A percentile compares a stretch with the other conserved stretches of the same genome.
phyloP scores from a whole-genome alignment of 164 flowering plant species.

The Saururus chinensis region DNA sequence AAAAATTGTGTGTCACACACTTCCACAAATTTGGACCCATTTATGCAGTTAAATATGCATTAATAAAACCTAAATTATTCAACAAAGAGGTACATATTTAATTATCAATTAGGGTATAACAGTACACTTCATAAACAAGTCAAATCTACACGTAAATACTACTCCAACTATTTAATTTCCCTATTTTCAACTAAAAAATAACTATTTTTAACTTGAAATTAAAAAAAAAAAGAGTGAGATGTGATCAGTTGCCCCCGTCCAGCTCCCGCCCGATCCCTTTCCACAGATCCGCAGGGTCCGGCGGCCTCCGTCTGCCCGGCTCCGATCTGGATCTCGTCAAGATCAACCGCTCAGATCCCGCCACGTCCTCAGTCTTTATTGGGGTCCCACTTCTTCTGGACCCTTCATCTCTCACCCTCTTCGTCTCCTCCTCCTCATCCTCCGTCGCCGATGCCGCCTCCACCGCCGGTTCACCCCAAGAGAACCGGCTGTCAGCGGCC shows the following conservation, averaged over 20 bases:
- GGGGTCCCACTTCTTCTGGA: conserved; percentile 1
- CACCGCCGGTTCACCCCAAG: not conserved
- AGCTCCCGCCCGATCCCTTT: not conserved
- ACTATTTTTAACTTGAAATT: no score
- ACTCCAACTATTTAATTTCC: no score
- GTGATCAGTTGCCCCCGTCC: conserved; percentile 5
- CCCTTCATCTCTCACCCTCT: conserved; percentile 8
- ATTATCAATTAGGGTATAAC: no score
- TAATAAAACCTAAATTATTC: no score
- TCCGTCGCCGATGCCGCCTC: conserved; percentile 2
- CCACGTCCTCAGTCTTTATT: conserved; percentile 9
- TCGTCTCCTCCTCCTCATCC: conserved; percentile 9
- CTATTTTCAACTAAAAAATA: no score
- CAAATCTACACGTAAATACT: no score
- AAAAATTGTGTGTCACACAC: no score
- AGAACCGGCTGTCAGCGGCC: conserved; percentile 22
- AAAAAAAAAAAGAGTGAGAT: no score
- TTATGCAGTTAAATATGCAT: no score
- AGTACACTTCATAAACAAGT: no score
- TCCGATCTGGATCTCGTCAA: conserved; percentile 41
- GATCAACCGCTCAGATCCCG: conserved; percentile 6
- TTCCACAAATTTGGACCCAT: no score
- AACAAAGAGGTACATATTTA: no score
- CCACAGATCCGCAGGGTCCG: not conserved
- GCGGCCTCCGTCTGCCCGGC: conserved; percentile 23